phyloP scores from a whole-genome alignment of 1,139 yeast genomes.

The Wickerhamomyces sp. region DNA sequence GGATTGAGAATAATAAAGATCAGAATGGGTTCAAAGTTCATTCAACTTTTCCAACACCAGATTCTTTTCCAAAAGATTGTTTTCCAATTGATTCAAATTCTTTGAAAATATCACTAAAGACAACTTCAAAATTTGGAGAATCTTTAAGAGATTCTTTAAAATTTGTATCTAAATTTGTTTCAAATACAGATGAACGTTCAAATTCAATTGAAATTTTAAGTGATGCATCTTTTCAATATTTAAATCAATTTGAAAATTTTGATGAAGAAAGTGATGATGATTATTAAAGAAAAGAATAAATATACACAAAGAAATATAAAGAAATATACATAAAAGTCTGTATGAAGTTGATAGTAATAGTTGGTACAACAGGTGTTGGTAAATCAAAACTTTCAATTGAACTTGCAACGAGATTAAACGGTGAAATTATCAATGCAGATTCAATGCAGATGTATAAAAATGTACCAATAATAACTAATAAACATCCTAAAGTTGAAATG shows the following conservation, averaged over 20 bases:
- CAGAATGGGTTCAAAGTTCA: slow-evolving; percentile 7
- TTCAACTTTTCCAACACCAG: slow-evolving; percentile 19
- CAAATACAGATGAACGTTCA: slow-evolving; percentile 62
- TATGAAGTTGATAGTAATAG: slow-evolving; percentile 54
- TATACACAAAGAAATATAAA: too few relatives aligned
- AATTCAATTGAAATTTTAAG: slow-evolving; percentile 57
- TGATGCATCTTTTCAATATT: slow-evolving; percentile 46
- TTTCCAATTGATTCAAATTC: too few relatives aligned
- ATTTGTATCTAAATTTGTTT: slow-evolving; percentile 38
- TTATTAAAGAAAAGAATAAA: too few relatives aligned
- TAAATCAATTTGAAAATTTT: slow-evolving; percentile 48
- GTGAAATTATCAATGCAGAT: slow-evolving; percentile 93
- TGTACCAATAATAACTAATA: slow-evolving; percentile 77
- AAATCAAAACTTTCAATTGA: slow-evolving; percentile 79
- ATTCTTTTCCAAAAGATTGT: too few relatives aligned
- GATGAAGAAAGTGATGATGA: slow-evolving; percentile 26
- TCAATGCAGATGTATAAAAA: slow-evolving; percentile 91
- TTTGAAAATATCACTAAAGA: too few relatives aligned
- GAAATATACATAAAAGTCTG: too few relatives aligned
- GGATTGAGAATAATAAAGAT: slow-evolving; percentile 7
- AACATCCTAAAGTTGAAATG: slow-evolving; percentile 79
- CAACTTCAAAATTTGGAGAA: too few relatives aligned
- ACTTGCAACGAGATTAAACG: slow-evolving; percentile 69
- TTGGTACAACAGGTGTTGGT: slow-evolving; percentile 98
- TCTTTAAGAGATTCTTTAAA: too few relatives aligned